Evolutionary conservation across 2,329 filamentous ascomycete genomes (phyloP), one percentile per base, ranked within the genome.

Genomic region (Didymella segeticola): DNA sequence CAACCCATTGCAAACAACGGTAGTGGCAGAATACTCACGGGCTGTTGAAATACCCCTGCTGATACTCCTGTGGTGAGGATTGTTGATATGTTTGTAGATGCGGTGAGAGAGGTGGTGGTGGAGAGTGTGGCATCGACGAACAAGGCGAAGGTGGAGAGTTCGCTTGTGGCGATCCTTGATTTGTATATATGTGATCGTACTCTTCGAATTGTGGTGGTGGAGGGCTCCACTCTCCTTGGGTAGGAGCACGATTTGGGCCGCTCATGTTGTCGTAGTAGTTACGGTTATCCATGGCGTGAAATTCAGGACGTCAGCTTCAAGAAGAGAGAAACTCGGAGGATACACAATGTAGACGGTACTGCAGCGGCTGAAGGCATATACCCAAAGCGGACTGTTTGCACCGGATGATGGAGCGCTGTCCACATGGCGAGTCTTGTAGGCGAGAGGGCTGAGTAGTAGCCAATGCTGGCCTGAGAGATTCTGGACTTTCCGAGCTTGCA

Each of bases 141-240:
- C 46, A 54, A 31, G 56, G 26, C 15, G 51, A 43, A 45, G 31
- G 45, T 48, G 46, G 25, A 30, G 37, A 29, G 52, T 58, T 42
- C 45, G 43, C 26, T 43, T 56, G 30, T 12, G 48, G 30, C 49
- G 47, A 38, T 11, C 39, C 43, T 38, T 45, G 45, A 3, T 30
- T 38, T 29, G 52, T n/a, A 30, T 63, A 47, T 23, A 61, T 60
- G 27, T 59, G 51, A 33, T 67, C 60, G 17, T 56, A 42, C 17
- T 67, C 64, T 20, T 60, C 57, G n/a, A 65, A 66, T 9, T 53
- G 56, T 31, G 64, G 60, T 39, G 61, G 60, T 36, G 63, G 60
- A 31, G 62, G 53, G 43, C 49, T 66, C 63, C 60, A 66, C 39
- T 62, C 60, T n/a, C 56, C 42, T 3, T 63, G 56, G 14, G 48